Evolutionary conservation across 495 filamentous ascomycete species (phyloP).

Genomic region (Penicillium cinerascens): DNA sequence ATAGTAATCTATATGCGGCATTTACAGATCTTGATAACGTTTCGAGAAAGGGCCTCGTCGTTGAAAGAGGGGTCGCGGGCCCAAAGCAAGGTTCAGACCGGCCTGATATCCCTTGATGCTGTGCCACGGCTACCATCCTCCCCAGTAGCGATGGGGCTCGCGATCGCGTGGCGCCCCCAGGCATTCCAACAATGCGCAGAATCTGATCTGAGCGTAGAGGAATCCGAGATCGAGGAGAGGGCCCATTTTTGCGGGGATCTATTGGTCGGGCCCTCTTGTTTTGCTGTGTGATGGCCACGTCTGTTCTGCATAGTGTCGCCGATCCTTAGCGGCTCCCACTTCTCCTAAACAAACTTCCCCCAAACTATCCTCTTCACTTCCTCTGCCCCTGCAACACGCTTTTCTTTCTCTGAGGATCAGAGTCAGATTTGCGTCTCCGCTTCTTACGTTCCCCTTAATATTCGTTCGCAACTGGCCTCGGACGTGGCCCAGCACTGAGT

Average conservation of each 20-base stretch:
- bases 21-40: neutral
- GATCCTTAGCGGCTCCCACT: conserved; percentile 31
- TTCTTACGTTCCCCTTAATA: neutral
- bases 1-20: neutral
- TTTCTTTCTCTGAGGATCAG: neutral
- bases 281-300: conserved; percentile 28
- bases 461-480: neutral
- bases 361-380: conserved; percentile 10
- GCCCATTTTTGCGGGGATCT: neutral
- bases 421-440: neutral
- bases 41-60: neutral
- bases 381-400: neutral
- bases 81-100: conserved; percentile 1
- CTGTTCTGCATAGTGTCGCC: conserved; percentile 26
- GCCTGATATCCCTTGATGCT: conserved; percentile 17
- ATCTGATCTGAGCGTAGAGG: neutral
- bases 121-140: conserved; percentile 8
- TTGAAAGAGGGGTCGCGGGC: neutral
- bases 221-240: neutral
- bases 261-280: conserved; percentile 11
- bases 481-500: conserved; percentile 32
- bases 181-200: conserved; percentile 10
- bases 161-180: conserved; percentile 16
- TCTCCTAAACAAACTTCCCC: conserved; percentile 26
- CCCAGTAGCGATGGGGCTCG: conserved; percentile 3